These are phyloP conservation scores for Micractinium sp. DNA, from an alignment of 139 green algal genomes.

Conservation along the genomic window DNA sequence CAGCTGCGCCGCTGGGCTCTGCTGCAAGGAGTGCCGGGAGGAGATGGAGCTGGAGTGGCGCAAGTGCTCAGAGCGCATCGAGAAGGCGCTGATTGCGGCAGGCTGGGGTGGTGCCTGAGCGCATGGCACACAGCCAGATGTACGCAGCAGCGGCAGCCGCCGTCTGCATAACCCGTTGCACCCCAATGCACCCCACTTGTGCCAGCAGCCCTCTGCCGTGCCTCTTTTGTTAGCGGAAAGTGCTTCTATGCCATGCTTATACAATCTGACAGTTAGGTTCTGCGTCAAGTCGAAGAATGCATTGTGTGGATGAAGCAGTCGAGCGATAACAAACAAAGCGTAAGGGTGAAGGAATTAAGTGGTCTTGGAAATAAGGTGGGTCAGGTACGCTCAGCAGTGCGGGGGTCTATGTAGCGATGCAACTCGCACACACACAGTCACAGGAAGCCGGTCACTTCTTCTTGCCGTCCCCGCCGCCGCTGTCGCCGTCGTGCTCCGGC, in stretches of 20 bases:
- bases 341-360: background rate
- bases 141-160: too few relatives aligned
- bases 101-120: background rate
- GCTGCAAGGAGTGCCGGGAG: background rate
- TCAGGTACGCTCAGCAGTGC: background rate
- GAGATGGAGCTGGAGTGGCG: background rate
- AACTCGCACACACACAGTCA: background rate
- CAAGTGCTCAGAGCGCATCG: background rate
- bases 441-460: background rate
- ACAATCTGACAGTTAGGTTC: background rate
- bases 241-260: background rate
- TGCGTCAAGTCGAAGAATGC: background rate
- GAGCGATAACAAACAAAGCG: background rate
- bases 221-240: too few relatives aligned
- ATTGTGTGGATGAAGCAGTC: background rate
- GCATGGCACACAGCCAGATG: too few relatives aligned
- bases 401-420: background rate
- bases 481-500: background rate
- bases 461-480: background rate
- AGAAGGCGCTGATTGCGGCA: background rate
- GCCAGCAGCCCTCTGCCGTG: too few relatives aligned
- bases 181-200: too few relatives aligned
- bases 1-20: background rate
- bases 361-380: background rate
- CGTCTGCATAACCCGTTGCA: too few relatives aligned